Conservation (phyloP, 2,329 filamentous ascomycete species). For the Diaporthe helianthi region DNA sequence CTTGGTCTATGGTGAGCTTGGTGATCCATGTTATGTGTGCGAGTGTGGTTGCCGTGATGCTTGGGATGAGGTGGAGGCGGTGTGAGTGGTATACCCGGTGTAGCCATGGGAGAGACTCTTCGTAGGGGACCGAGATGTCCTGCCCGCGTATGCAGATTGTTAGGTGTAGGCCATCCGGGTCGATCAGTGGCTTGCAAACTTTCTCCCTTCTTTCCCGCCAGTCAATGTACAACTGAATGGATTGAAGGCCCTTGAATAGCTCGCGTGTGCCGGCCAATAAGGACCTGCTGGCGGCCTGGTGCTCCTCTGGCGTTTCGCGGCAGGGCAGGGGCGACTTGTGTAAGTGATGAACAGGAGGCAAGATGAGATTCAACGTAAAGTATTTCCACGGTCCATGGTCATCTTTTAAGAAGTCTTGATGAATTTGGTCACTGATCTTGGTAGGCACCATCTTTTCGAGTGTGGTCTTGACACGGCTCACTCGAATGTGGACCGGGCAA, state of each 20-base stretch:
- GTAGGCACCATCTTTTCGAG: not conserved
- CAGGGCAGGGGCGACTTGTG: slow-evolving; percentile 30
- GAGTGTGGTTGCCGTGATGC: not conserved
- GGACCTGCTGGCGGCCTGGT: slow-evolving; percentile 35
- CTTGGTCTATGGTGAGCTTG: not conserved
- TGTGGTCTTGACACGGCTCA: too few relatives aligned
- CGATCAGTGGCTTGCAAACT: slow-evolving; percentile 10
- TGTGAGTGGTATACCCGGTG: slow-evolving; percentile 1
- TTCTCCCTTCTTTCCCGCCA: not conserved
- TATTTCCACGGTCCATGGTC: not conserved
- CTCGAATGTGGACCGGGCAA: too few relatives aligned
- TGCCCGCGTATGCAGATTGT: not conserved
- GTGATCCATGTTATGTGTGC: not conserved
- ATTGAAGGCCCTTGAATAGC: slow-evolving; percentile 27
- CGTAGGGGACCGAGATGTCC: not conserved
- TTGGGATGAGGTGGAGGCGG: slow-evolving; percentile 1
- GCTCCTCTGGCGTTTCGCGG: slow-evolving; percentile 34
- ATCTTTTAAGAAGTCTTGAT: not conserved
- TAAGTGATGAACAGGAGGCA: slow-evolving; percentile 27
- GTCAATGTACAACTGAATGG: not conserved
- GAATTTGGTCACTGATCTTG: not conserved
- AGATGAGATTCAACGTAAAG: not conserved
- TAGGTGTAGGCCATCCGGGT: slow-evolving; percentile 31
- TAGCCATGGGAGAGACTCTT: not conserved
- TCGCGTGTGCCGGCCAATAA: slow-evolving; percentile 36